Conservation (phyloP, 1,284 basidiomycete species). For the Ceratobasidium theobromae region DNA sequence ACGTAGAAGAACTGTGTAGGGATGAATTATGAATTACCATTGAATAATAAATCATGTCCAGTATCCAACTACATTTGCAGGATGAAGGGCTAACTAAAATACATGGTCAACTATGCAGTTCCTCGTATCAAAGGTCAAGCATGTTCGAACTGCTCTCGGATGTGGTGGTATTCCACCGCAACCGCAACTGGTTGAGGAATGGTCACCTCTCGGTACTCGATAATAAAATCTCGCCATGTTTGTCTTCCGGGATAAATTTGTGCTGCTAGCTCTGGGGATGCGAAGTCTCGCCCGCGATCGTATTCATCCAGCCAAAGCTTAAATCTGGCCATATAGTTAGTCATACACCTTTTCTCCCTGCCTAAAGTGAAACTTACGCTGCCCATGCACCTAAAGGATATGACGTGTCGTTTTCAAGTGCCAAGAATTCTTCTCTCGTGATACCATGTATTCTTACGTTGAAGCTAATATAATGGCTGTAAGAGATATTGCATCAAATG, state of each 20-base stretch:
- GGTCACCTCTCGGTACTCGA: neutral
- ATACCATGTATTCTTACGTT: neutral
- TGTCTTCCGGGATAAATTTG: neutral
- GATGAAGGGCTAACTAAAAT: too few relatives aligned
- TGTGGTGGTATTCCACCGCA: neutral
- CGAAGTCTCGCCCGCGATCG: neutral
- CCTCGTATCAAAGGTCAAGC: neutral
- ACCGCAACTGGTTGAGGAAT: conserved; percentile 2
- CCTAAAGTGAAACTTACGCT: neutral
- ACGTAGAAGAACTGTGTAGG: too few relatives aligned
- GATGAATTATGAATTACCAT: neutral
- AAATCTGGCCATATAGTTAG: conserved; percentile 3
- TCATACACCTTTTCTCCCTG: neutral
- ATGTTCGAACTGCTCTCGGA: neutral
- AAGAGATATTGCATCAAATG: neutral
- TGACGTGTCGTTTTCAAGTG: neutral
- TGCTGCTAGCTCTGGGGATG: neutral
- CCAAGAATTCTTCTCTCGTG: conserved; percentile 7
- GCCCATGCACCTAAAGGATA: neutral
- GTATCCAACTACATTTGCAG: too few relatives aligned
- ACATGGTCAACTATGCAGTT: neutral
- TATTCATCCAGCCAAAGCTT: conserved; percentile 8
- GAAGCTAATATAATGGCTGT: neutral
- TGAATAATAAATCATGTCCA: neutral
- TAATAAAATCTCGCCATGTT: conserved; percentile 7